These are phyloP conservation scores for Colletotrichum noveboracense DNA, from an alignment of 2,329 filamentous ascomycete species.

Conservation along the genomic window DNA sequence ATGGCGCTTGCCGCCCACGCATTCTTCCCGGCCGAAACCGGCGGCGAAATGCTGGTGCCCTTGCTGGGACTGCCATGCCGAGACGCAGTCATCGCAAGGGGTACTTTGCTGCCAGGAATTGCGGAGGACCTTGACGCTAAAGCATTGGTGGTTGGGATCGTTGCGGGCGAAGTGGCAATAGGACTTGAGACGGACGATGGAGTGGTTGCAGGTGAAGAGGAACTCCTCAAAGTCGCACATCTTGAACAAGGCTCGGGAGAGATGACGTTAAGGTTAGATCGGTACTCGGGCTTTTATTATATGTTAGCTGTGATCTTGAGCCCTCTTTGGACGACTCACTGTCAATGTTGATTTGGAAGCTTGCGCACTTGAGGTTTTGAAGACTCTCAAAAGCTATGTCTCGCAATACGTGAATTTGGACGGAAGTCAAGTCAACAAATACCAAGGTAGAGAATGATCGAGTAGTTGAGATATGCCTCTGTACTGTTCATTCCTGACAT, in stretches of 20 bases:
- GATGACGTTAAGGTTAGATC: not conserved
- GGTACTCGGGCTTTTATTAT: not conserved
- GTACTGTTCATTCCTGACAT: no score
- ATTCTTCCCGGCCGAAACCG: not conserved
- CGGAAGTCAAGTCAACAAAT: not conserved
- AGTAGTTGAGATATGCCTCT: not conserved
- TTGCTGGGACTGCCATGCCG: slow-evolving; percentile 18
- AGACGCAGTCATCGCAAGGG: slow-evolving; percentile 55
- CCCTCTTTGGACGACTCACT: not conserved
- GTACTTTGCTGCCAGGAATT: slow-evolving; percentile 62
- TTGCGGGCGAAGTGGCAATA: slow-evolving; percentile 80
- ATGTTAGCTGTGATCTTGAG: not conserved
- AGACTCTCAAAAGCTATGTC: not conserved
- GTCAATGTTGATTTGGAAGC: not conserved
- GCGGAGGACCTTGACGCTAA: slow-evolving; percentile 68
- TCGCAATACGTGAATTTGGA: not conserved
- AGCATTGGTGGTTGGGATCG: slow-evolving; percentile 72
- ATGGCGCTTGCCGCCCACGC: not conserved
- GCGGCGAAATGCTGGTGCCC: not conserved
- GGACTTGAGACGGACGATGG: slow-evolving; percentile 62
- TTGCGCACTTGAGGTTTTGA: not conserved
- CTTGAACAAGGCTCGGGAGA: slow-evolving; percentile 22
- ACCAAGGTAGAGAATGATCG: not conserved
- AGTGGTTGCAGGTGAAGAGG: slow-evolving; percentile 69
- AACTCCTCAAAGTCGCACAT: slow-evolving; percentile 80